Conservation (phyloP, 2,329 filamentous ascomycete genomes). For the Arthrinium puccinioides region DNA sequence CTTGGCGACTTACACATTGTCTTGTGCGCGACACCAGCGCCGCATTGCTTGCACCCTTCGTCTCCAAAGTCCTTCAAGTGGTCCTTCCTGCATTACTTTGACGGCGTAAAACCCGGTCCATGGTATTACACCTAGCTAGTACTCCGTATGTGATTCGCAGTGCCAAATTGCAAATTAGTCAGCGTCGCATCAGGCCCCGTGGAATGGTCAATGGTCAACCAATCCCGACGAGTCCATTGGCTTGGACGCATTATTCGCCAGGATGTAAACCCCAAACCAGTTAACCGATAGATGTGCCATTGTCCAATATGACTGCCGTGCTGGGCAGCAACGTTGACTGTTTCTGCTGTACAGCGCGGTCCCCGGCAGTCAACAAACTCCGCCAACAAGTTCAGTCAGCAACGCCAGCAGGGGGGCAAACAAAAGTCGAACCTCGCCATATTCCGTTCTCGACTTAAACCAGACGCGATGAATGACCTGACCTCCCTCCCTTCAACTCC, state of each 20-base stretch:
- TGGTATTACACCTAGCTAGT: constrained; percentile 54
- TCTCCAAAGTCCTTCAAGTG: constrained; percentile 34
- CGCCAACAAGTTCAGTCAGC: too few species aligned
- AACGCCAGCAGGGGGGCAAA: too few species aligned
- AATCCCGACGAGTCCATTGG: too few species aligned
- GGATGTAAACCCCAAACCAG: too few species aligned
- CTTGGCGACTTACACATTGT: constrained; percentile 54
- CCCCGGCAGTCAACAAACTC: too few species aligned
- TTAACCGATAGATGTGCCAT: constrained; percentile 54
- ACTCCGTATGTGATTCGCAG: too few species aligned
- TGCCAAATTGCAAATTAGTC: constrained; percentile 52
- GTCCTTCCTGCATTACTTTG: constrained; percentile 46
- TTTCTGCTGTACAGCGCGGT: too few species aligned
- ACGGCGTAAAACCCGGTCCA: constrained; percentile 55
- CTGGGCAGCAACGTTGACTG: constrained; percentile 37
- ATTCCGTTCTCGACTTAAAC: too few species aligned
- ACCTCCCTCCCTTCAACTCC: too few species aligned
- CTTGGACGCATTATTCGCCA: too few species aligned
- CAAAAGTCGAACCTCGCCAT: too few species aligned
- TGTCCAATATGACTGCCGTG: constrained; percentile 34
- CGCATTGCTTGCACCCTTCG: constrained; percentile 39
- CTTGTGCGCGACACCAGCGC: constrained; percentile 57
- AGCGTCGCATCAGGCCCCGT: constrained; percentile 53
- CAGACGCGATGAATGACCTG: too few species aligned
- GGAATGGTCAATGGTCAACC: background rate